Evolutionary conservation across 2,329 filamentous ascomycete genomes (phyloP), one percentile per base, ranked within the genome.

Genomic region (Fusarium scirpi): DNA sequence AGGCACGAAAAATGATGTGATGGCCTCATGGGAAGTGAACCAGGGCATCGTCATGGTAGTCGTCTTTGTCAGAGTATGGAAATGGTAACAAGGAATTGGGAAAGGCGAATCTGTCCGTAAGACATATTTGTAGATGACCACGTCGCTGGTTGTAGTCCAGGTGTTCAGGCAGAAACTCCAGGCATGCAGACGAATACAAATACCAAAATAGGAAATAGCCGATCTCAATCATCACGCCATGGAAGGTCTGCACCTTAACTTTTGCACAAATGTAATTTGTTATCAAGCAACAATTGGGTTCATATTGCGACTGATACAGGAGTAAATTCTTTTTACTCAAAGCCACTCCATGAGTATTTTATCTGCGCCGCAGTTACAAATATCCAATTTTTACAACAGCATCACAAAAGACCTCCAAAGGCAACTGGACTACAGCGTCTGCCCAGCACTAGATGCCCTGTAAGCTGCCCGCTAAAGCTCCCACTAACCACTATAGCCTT

Each of bases 281-380:
- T n/a, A 11, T 38, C 34, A 1, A 16, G 34, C 11, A 38, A 10
- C 18, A 38, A 38, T 38, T 38, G 3, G n/a, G 18, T 38, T 11
- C 18, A 38, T 7, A 11, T 38, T 4, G 5, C 18, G 34, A 38
- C 34, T n/a, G 5, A 38, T 4, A 38, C 0, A n/a, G 7, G 5
- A 38, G 6, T 4, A 4, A 38, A n/a, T 0, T 7, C 29, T 18
- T 11, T n/a, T 2, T 38, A n/a, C 18, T n/a, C 3, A 38, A 4
- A n/a, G 3, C 11, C 34, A n/a, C 18, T n/a, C 0, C 18, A n/a
- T 38, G 6, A n/a, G 7, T 6, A 38, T 38, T 1, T 6, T 38
- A 2, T n/a, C 9, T 0, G 34, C 4, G 18, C 0, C 16, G 18
- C 16, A 0, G 18, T 38, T 38, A 38, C 18, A 2, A n/a, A 38